Base-by-base conservation (phyloP, 2,329 filamentous ascomycete genomes). In the Bipolaris victoriae region DNA sequence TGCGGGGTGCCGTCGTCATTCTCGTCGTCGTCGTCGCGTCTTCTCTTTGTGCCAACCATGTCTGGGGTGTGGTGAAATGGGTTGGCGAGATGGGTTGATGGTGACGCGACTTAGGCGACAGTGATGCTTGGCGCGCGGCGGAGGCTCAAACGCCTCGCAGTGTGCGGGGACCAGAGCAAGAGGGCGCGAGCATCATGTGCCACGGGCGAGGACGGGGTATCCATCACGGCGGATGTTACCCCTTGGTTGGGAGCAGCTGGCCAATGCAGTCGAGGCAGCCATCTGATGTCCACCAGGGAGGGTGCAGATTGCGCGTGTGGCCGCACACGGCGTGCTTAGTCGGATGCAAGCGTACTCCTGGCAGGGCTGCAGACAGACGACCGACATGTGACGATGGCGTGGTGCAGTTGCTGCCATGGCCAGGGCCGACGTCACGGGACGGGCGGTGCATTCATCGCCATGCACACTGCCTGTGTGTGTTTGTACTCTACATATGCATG, bases 31-130 rank as follows among this genome's bases (percentile, higher is more conserved):
- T 70, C 60, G 29, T 70, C 68, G 31, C 65, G 64, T 64, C 71
- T 70, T 40, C 73, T 66, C 56, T 76, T 75, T 45, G 62, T 67
- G 65, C 70, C 67, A 51, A 67, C 63, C 71, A 74, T 75, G 53
- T 64, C 49, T 57, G 44, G 22, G 44, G 50, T 41, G 24, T 59
- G 52, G 46, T 48, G 44, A 46, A 20, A 50, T 56, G 48, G 50
- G 53, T 49, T 24, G 29, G 51, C 49, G 40, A 29, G 49, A 54
- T 22, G 45, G 44, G 61, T 47, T 18, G 60, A 31, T 13, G 29
- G 29, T 31, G 29, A 68, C 66, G 63, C 68, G 68, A 68, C 62
- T 63, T 60, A 43, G 57, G 67, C 62, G 68, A 63, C 52, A 31
- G 52, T 39, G 57, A 50, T 56, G 51, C 58, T 62, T 60, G 58